Evolutionary conservation across 257 asterid species (phyloP).

Genomic region (Solanum pennellii): DNA sequence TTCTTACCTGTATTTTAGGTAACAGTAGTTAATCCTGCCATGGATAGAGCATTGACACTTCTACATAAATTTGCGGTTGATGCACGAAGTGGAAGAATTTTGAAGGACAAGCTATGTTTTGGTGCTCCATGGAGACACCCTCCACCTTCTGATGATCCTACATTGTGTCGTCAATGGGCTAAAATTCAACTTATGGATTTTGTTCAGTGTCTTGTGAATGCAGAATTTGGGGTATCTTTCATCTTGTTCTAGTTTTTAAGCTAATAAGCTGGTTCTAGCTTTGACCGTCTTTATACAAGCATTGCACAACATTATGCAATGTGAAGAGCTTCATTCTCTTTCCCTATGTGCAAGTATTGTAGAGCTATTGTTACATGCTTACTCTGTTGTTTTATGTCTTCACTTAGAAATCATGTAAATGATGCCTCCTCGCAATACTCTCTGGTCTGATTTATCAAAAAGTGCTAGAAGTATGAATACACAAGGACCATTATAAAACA

Average conservation of each 20-base stretch:
- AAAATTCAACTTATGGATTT: conserved; percentile 91
- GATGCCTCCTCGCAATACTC: neutral
- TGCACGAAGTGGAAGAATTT: conserved; percentile 53
- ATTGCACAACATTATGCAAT: neutral
- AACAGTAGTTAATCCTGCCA: conserved; percentile 88
- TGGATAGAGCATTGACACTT: conserved; percentile 62
- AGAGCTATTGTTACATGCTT: neutral
- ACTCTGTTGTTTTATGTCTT: neutral
- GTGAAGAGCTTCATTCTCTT: neutral
- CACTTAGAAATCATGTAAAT: neutral
- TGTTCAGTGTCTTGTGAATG: conserved; percentile 61
- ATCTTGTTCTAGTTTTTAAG: neutral
- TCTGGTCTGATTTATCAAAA: neutral
- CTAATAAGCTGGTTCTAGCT: neutral
- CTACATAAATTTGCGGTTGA: conserved; percentile 68
- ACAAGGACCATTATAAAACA: neutral
- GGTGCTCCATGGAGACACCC: conserved; percentile 99
- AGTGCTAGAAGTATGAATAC: neutral
- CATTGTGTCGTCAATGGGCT: conserved; percentile 44
- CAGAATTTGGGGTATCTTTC: conserved; percentile 74
- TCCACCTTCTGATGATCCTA: conserved; percentile 31
- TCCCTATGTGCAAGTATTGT: neutral
- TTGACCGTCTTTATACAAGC: neutral
- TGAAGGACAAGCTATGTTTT: conserved; percentile 53
- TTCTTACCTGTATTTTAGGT: conserved; percentile 28